Evolutionary conservation across 768 basidiomycete genomes (phyloP).

Genomic region (Mycena pura): DNA sequence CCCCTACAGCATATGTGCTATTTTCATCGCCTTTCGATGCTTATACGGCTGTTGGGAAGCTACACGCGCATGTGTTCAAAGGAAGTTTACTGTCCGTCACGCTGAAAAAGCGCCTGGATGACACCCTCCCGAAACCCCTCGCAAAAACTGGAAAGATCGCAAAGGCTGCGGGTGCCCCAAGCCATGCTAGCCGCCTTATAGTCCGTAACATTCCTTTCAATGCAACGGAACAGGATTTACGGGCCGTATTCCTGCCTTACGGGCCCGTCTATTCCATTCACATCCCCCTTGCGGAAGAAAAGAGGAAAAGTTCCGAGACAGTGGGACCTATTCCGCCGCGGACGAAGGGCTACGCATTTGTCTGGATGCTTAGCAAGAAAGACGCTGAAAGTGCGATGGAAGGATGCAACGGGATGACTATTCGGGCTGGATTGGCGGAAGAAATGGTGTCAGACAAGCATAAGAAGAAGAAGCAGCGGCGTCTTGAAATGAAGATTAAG

Average conservation of each 20-base stretch:
- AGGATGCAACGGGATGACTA: constrained; percentile 76
- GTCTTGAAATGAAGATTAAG: constrained; percentile 58
- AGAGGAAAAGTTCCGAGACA: constrained; percentile 35
- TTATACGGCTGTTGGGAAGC: constrained; percentile 71
- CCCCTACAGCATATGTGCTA: constrained; percentile 66
- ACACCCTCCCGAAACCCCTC: constrained; percentile 62
- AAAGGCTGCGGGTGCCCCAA: constrained; percentile 54
- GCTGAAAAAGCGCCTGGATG: constrained; percentile 86
- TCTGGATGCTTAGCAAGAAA: constrained; percentile 88
- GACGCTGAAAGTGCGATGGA: constrained; percentile 86
- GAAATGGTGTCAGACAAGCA: constrained; percentile 66
- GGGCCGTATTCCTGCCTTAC: constrained; percentile 84
- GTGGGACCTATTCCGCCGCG: constrained; percentile 39
- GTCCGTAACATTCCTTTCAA: constrained; percentile 90
- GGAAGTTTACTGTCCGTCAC: constrained; percentile 85
- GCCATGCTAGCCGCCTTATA: constrained; percentile 82
- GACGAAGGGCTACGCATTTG: constrained; percentile 89
- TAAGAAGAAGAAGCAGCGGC: constrained; percentile 66
- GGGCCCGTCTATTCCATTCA: constrained; percentile 88
- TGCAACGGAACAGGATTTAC: constrained; percentile 83
- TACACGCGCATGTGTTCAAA: constrained; percentile 95
- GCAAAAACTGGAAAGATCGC: constrained; percentile 34
- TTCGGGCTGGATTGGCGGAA: constrained; percentile 69
- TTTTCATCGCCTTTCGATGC: constrained; percentile 76
- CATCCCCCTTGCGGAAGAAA: constrained; percentile 61